Conservation (phyloP, 805 yeast species). For the Candida dajiaensis region DNA sequence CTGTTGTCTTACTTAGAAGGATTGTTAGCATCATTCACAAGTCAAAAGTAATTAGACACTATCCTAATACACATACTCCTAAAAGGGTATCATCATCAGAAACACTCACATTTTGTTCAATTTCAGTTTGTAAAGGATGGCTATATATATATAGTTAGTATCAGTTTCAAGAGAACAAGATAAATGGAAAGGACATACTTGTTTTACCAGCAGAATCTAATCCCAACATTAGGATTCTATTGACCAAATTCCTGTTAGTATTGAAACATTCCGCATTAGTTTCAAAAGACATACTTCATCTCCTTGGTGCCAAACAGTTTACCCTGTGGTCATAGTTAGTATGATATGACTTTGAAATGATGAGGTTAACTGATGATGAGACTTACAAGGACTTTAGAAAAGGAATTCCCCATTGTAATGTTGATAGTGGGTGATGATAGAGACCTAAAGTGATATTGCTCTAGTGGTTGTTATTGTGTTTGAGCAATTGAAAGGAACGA, state of each 20-base stretch:
- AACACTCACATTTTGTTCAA: conserved; percentile 52
- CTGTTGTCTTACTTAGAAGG: conserved; percentile 62
- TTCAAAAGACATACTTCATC: conserved; percentile 28
- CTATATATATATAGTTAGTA: conserved; percentile 11
- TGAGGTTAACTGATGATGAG: neutral
- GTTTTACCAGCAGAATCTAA: conserved; percentile 93
- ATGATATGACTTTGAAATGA: too few relatives aligned
- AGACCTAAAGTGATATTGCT: too few relatives aligned
- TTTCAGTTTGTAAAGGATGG: conserved; percentile 78
- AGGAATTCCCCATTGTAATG: conserved; percentile 4
- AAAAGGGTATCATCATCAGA: too few relatives aligned
- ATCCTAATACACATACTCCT: too few relatives aligned
- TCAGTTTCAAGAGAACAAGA: neutral
- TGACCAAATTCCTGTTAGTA: too few relatives aligned
- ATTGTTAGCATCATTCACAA: too few relatives aligned
- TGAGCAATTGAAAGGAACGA: neutral
- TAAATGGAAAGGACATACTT: conserved; percentile 11
- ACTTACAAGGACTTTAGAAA: neutral
- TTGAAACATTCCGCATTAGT: too few relatives aligned
- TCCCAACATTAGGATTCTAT: conserved; percentile 78
- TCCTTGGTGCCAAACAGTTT: conserved; percentile 49
- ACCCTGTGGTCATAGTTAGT: conserved; percentile 21
- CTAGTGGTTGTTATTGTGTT: too few relatives aligned
- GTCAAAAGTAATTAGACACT: too few relatives aligned
- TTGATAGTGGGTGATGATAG: too few relatives aligned